These are phyloP conservation scores for Hymenoscyphus albidus DNA, from an alignment of 2,329 filamentous ascomycete genomes.

Conservation along the genomic window DNA sequence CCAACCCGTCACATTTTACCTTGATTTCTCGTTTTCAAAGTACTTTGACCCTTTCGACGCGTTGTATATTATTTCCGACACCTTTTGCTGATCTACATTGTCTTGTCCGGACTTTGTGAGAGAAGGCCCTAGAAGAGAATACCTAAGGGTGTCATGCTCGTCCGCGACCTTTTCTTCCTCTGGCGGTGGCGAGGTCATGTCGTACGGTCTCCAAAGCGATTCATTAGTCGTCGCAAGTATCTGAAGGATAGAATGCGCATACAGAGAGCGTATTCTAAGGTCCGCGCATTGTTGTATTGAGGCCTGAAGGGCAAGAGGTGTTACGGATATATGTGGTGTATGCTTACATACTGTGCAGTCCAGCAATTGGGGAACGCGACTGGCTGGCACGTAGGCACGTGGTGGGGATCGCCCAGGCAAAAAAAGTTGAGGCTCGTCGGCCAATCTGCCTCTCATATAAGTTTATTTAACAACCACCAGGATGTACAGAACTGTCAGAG, in stretches of 20 bases:
- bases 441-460: conserved; percentile 15
- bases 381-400: conserved; percentile 3
- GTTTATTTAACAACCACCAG: conserved; percentile 26
- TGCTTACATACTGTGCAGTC: not conserved
- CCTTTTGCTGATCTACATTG: conserved; percentile 85
- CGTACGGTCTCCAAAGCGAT: conserved; percentile 6
- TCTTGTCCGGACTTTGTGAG: conserved; percentile 93
- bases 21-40: conserved; percentile 84
- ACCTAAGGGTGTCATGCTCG: conserved; percentile 69
- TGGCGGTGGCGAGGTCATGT: conserved; percentile 22
- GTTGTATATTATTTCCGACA: conserved; percentile 95
- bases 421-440: conserved; percentile 18
- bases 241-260: not conserved
- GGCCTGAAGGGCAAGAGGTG: not conserved
- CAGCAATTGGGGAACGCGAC: not conserved
- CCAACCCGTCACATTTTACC: conserved; percentile 63
- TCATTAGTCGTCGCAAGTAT: not conserved
- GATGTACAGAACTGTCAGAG: conserved; percentile 31
- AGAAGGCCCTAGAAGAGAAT: conserved; percentile 84
- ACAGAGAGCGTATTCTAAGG: not conserved
- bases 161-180: conserved; percentile 18
- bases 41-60: conserved; percentile 95
- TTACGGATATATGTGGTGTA: not conserved
- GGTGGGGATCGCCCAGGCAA: not conserved
- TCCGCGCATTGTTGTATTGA: not conserved